These are phyloP conservation scores for Scedosporium apiospermum DNA, from an alignment of 2,329 filamentous ascomycete species.

Conservation along the genomic window DNA sequence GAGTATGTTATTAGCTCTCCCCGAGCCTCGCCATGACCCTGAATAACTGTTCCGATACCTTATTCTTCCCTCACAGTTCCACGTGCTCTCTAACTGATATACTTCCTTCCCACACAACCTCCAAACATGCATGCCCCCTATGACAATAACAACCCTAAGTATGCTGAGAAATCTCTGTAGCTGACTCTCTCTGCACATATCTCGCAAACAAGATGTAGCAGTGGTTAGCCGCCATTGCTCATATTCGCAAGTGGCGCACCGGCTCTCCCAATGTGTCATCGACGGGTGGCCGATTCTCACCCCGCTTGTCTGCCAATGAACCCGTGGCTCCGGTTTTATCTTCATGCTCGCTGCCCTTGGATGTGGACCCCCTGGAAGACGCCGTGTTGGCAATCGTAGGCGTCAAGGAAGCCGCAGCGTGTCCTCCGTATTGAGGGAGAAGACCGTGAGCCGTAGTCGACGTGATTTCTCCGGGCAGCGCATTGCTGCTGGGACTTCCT, in stretches of 20 bases:
- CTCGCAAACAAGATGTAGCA: not conserved
- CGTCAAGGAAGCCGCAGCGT: constrained; percentile 40
- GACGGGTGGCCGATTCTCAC: constrained; percentile 34
- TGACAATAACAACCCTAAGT: not conserved
- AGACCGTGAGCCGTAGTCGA: constrained; percentile 45
- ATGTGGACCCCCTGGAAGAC: constrained; percentile 19
- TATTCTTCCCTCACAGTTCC: not conserved
- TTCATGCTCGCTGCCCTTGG: constrained; percentile 17
- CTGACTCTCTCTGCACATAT: not conserved
- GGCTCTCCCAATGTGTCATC: constrained; percentile 9
- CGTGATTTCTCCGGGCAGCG: constrained; percentile 37
- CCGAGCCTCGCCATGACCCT: not conserved
- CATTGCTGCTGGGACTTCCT: constrained; percentile 36
- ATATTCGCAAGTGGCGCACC: not conserved
- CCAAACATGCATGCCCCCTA: constrained; percentile 3
- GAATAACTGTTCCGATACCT: not conserved
- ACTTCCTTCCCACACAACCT: not conserved
- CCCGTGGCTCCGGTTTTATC: constrained; percentile 11
- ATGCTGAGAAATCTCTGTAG: constrained; percentile 9
- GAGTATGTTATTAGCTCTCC: not conserved
- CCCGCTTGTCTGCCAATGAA: constrained; percentile 23
- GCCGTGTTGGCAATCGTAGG: constrained; percentile 31
- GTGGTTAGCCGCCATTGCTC: not conserved
- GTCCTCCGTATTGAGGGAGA: constrained; percentile 41
- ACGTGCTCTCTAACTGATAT: not conserved